Evolutionary conservation across 306 rosid species (phyloP), one percentile per base, ranked within the genome.

Genomic region (Trifolium subterraneum): DNA sequence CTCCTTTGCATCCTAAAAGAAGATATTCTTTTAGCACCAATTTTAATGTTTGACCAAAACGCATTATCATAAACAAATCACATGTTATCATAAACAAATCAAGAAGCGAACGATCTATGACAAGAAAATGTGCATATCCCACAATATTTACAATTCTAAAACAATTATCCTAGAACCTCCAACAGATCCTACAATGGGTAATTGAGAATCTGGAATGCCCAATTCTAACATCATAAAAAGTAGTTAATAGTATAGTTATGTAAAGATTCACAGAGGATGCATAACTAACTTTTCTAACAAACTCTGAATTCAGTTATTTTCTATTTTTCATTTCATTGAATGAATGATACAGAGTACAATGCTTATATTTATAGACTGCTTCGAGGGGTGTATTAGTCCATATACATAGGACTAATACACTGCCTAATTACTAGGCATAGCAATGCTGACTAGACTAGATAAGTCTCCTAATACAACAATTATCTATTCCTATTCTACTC

Each of bases 1-100:
- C 81, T 91, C 98, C 88, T 91, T 93, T 55, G 97, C 98, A 77
- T 93, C 98, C 98, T 93, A 85, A 80, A 89, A 81, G 72, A 42
- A 84, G 52, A 82, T 20, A 27, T 18, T 61, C 44, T 78, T 72
- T 79, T 64, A 85, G 77, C 75, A 79, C 78, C 68, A 77, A 73
- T 50, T 63, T 71, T 58, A 80, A 25, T 66, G 75, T 48, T 38
- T 71, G 69, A 42, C 29, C 20, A 65, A 31, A 66, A 78, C 60
- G 55, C 48, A 20, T 31, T 42, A 69, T 22, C 20, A 52, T 54
- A 48, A 44, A 25, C 29, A 25, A 25, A 25, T 25, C 29, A 25
- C 29, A 4, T 25, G 29, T 25, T 25, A 25, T 25, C 29, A 25
- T 25, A 25, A 29, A 51, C 31, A 48, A 77, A 78, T 27, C 70